Evolutionary conservation across 768 basidiomycete species (phyloP).

Genomic region (Psilocybe azurescens): DNA sequence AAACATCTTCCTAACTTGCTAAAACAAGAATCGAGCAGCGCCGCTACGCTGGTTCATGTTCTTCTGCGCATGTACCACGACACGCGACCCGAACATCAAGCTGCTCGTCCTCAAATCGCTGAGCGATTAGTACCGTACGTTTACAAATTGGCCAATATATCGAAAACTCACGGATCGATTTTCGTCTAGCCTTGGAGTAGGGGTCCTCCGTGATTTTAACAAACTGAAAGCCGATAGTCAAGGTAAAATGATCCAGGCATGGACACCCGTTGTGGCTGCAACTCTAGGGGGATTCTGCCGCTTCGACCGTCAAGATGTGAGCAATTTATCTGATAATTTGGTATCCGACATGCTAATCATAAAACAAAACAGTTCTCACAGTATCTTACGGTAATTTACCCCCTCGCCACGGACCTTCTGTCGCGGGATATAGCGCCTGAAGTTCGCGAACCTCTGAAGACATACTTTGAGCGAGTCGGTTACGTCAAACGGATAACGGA

Average conservation of each 20-base stretch:
- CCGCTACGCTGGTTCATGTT: slow-evolving; percentile 92
- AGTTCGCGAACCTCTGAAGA: slow-evolving; percentile 78
- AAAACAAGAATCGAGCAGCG: slow-evolving; percentile 98
- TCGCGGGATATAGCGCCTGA: slow-evolving; percentile 83
- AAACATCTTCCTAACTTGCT: slow-evolving; percentile 97
- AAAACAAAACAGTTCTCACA: slow-evolving; percentile 68
- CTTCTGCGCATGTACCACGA: slow-evolving; percentile 95
- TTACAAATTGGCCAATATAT: not conserved
- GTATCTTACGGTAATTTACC: slow-evolving; percentile 91
- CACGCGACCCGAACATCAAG: slow-evolving; percentile 84
- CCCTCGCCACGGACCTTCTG: slow-evolving; percentile 84
- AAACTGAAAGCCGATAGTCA: slow-evolving; percentile 90
- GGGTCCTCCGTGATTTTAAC: slow-evolving; percentile 90
- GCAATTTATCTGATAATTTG: slow-evolving; percentile 33
- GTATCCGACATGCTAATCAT: slow-evolving; percentile 5
- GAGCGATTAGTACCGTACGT: slow-evolving; percentile 74
- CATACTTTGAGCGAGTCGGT: slow-evolving; percentile 83
- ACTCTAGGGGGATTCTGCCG: slow-evolving; percentile 88
- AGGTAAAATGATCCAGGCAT: slow-evolving; percentile 92
- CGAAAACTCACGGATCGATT: slow-evolving; percentile 8
- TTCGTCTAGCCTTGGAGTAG: slow-evolving; percentile 73
- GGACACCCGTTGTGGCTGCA: slow-evolving; percentile 99
- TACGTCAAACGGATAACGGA: slow-evolving; percentile 75
- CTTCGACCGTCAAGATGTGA: slow-evolving; percentile 90
- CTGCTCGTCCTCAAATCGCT: slow-evolving; percentile 79